Conservation (phyloP, 2,329 filamentous ascomycete species). For the Cladosporium cucumerinum region DNA sequence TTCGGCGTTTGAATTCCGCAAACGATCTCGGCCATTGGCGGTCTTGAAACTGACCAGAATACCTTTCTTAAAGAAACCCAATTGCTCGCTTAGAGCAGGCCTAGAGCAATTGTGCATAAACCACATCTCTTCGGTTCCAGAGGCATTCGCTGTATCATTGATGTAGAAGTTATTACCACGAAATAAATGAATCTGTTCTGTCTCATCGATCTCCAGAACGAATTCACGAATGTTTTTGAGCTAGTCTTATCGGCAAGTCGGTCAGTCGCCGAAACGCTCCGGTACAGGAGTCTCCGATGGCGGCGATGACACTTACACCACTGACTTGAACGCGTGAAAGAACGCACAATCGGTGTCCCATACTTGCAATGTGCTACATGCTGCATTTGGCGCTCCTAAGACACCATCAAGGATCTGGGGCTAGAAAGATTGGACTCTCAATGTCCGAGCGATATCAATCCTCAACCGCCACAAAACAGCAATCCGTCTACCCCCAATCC, state of each 20-base stretch:
- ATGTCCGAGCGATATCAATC: neutral
- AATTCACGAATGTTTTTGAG: neutral
- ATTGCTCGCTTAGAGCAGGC: neutral
- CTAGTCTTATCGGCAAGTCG: neutral
- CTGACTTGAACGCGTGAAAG: neutral
- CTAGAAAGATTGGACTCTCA: neutral
- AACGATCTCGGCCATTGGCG: neutral
- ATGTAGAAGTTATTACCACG: neutral
- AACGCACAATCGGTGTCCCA: neutral
- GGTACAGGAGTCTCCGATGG: neutral
- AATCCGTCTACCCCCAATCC: neutral
- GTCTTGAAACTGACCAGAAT: neutral
- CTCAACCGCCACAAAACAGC: neutral
- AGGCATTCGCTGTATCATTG: too few species aligned
- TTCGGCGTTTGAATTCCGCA: neutral
- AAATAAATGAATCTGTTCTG: neutral
- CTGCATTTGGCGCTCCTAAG: neutral
- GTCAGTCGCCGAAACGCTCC: slow-evolving; percentile 4
- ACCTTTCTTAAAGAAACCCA: neutral
- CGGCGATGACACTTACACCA: neutral
- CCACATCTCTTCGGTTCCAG: neutral
- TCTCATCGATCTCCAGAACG: neutral
- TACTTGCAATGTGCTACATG: neutral
- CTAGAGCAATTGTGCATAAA: too few species aligned
- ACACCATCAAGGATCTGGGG: neutral